Evolutionary conservation across 2,329 filamentous ascomycete species (phyloP), one percentile per base, ranked within the genome.

Genomic region (Ophiostoma pallidulum): DNA sequence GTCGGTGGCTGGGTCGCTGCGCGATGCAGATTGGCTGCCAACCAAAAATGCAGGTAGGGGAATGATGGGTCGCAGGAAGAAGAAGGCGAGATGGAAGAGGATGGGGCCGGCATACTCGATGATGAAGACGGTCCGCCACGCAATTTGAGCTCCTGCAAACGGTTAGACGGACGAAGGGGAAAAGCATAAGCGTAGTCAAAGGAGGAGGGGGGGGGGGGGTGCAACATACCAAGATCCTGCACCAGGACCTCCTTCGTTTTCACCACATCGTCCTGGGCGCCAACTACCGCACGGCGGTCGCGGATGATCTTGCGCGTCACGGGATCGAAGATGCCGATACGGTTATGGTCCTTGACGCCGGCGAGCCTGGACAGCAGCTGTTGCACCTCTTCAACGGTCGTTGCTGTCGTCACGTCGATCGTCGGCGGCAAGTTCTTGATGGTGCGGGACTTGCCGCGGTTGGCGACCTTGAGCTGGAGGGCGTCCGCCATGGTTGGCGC

Each of bases 61-160:
- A 68, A 88, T 89, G 58, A 89, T 71, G 63, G 84, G 80, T 20
- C 84, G 80, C 41, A 89, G 85, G 56, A 76, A 81, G 64, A 89
- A 70, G 63, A 83, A 73, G 58, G 86, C 71, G 38, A 79, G 77
- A 70, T 96, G 90, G 69, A 97, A 85, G 59, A 96, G 68, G 59
- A 97, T 77, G 6, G 92, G 92, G 4, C 92, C 92, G 55, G 92
- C 69, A 66, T 98, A 98, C 69, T 98, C 92, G 70, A 96, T 82
- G 53, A 96, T 70, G 73, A 91, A 98, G 64, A 97, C 91, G 51
- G 87, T 92, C 54, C 81, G 82, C 92, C 92, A 98, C 53, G 80
- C 80, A 48, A 96, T 84, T 66, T 98, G 92, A 41, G 82, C 78
- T 14, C 92, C 89, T 94, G 50, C 6, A 37, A 18, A 12, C 14